phyloP scores from a whole-genome alignment of 108 stramenopile species.

The Craspedostauros australis region DNA sequence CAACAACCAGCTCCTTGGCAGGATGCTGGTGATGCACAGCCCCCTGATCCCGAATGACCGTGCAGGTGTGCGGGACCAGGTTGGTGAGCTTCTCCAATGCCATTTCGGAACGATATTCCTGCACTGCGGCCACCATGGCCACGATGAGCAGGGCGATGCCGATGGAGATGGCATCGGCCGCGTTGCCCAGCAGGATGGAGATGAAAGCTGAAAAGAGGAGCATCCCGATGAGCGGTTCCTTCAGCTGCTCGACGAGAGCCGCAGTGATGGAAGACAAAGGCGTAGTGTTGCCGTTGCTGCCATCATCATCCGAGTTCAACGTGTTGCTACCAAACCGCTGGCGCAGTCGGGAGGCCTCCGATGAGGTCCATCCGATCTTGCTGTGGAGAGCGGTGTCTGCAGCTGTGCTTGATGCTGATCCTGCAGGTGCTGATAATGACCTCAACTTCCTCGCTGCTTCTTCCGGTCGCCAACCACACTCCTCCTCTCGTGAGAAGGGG shows the following conservation, averaged over 20 bases:
- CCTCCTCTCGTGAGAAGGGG: slow-evolving; percentile 69
- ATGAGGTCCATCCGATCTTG: slow-evolving; percentile 48
- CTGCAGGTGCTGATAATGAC: slow-evolving; percentile 16
- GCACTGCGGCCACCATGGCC: slow-evolving; percentile 88
- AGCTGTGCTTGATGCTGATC: slow-evolving; percentile 1
- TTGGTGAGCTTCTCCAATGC: slow-evolving; percentile 83
- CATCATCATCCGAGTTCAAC: slow-evolving; percentile 41
- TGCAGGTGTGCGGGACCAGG: slow-evolving; percentile 83
- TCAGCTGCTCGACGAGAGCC: slow-evolving; percentile 77
- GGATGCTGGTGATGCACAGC: slow-evolving; percentile 54
- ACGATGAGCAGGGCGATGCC: slow-evolving; percentile 90
- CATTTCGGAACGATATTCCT: slow-evolving; percentile 90
- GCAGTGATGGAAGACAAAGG: slow-evolving; percentile 36
- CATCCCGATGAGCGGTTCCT: slow-evolving; percentile 93
- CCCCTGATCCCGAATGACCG: slow-evolving; percentile 82
- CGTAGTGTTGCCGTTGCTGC: slow-evolving; percentile 12
- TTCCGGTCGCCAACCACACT: slow-evolving; percentile 82
- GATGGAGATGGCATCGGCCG: slow-evolving; percentile 89
- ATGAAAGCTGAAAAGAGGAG: slow-evolving; percentile 81
- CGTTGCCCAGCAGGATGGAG: slow-evolving; percentile 76
- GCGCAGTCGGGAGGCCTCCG: slow-evolving; percentile 30
- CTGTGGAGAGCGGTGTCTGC: not conserved
- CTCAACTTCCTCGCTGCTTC: slow-evolving; percentile 61
- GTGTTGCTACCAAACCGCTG: slow-evolving; percentile 49
- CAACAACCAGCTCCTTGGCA: slow-evolving; percentile 87